Percentiles rank a stretch among this genome's conserved stretches.
phyloP scores from a whole-genome alignment of 2,329 filamentous ascomycete species.

The Monilinia vaccinii-corymbosi region DNA sequence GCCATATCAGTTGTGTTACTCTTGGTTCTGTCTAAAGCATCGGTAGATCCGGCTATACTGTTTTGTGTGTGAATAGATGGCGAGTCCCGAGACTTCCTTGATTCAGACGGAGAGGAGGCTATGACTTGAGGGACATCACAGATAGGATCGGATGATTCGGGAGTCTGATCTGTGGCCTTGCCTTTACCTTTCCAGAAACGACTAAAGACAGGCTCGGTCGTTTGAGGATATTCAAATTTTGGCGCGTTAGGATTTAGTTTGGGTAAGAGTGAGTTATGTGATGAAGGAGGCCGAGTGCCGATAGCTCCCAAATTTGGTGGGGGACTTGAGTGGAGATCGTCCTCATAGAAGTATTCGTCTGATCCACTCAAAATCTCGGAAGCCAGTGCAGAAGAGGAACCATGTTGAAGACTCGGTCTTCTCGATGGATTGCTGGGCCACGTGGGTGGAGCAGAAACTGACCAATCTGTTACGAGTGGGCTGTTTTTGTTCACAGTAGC shows the following conservation, averaged over 20 bases:
- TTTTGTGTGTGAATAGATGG: constrained; percentile 49
- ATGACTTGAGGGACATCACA: constrained; percentile 15
- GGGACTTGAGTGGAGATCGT: constrained; percentile 43
- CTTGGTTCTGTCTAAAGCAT: constrained; percentile 41
- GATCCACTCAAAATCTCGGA: constrained; percentile 55
- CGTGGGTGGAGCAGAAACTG: constrained; percentile 36
- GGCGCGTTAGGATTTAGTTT: constrained; percentile 82
- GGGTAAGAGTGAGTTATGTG: constrained; percentile 42
- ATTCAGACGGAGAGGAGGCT: constrained; percentile 41
- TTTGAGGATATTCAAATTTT: constrained; percentile 54
- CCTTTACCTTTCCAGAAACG: constrained; percentile 34
- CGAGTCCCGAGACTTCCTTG: constrained; percentile 47
- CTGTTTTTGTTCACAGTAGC: constrained; percentile 42
- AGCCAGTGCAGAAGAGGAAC: constrained; percentile 55
- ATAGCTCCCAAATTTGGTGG: constrained; percentile 58
- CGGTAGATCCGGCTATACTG: constrained; percentile 43
- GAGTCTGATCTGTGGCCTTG: constrained; percentile 32
- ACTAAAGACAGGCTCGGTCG: constrained; percentile 54
- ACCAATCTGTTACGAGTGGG: constrained; percentile 45
- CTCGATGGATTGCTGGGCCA: constrained; percentile 74
- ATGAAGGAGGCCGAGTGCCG: constrained; percentile 58
- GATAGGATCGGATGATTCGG: constrained; percentile 28
- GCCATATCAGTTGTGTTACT: constrained; percentile 48
- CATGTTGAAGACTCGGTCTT: constrained; percentile 69
- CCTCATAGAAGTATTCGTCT: constrained; percentile 53